Conservation (phyloP, 139 green algal species). For the Volvox africanus region DNA sequence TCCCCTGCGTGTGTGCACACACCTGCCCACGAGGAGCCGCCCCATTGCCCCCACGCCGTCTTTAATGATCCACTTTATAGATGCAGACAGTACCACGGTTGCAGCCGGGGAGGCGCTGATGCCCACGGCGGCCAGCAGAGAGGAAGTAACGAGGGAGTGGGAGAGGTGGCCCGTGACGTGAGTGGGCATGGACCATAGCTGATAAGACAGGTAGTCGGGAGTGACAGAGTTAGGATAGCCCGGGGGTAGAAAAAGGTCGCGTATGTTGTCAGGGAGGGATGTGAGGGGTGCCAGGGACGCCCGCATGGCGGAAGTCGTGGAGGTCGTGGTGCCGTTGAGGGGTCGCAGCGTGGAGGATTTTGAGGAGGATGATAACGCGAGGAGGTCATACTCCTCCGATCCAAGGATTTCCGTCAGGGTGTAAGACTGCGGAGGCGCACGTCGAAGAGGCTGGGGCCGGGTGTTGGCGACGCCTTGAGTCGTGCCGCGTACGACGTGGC, state of each 20-base stretch:
- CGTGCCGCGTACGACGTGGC: neutral
- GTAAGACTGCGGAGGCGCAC: neutral
- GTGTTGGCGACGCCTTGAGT: neutral
- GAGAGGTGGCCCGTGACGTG: slow-evolving; percentile 72
- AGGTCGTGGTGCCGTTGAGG: too few relatives aligned
- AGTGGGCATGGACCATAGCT: slow-evolving; percentile 80
- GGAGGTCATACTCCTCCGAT: neutral
- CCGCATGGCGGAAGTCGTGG: neutral
- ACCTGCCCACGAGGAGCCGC: slow-evolving; percentile 45
- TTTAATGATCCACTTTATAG: slow-evolving; percentile 85
- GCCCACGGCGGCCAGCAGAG: slow-evolving; percentile 83
- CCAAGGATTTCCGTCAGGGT: neutral
- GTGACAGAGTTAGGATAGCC: slow-evolving; percentile 78
- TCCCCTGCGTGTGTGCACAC: neutral
- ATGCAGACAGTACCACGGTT: slow-evolving; percentile 63
- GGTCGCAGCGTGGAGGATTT: neutral
- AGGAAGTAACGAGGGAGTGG: slow-evolving; percentile 49
- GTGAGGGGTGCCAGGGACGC: neutral
- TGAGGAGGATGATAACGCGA: neutral
- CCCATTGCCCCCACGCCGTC: slow-evolving; percentile 47
- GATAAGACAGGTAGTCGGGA: slow-evolving; percentile 85
- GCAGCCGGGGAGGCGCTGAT: slow-evolving; percentile 60
- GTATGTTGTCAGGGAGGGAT: slow-evolving; percentile 7
- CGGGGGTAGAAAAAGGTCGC: slow-evolving; percentile 75
- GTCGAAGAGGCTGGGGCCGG: neutral